A percentile compares a stretch with the other conserved stretches of the same genome.
Evolutionary conservation across 495 filamentous ascomycete genomes (phyloP).

Genomic region (Neurospora sp.): DNA sequence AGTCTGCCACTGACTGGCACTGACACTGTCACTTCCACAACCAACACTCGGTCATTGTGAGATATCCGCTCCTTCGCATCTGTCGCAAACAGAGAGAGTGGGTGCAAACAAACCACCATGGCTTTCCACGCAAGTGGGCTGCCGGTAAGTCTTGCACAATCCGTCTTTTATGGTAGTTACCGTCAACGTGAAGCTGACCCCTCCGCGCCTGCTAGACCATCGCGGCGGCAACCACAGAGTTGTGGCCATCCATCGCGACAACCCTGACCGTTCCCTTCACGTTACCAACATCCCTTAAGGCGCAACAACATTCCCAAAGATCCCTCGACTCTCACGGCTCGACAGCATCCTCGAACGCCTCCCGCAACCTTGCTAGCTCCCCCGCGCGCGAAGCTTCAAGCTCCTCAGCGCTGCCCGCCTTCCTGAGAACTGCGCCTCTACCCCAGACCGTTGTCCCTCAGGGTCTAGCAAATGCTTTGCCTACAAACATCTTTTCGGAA

Average conservation of each 20-base stretch:
- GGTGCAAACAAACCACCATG: slow-evolving; percentile 18
- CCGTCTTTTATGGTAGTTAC: neutral
- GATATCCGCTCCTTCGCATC: neutral
- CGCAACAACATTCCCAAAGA: slow-evolving; percentile 2
- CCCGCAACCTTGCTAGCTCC: slow-evolving; percentile 2
- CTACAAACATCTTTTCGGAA: slow-evolving; percentile 18
- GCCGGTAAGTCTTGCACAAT: slow-evolving; percentile 23
- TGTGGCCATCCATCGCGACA: slow-evolving; percentile 47
- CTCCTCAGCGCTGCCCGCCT: slow-evolving; percentile 25
- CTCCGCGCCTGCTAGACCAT: slow-evolving; percentile 25
- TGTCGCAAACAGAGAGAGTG: slow-evolving; percentile 5
- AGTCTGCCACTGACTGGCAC: neutral
- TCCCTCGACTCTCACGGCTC: neutral
- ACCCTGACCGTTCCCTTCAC: slow-evolving; percentile 36
- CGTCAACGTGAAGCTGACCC: neutral
- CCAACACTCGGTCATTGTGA: neutral
- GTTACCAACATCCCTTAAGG: slow-evolving; percentile 9
- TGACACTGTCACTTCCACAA: slow-evolving; percentile 3
- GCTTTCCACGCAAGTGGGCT: slow-evolving; percentile 33
- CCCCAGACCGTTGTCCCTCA: slow-evolving; percentile 12
- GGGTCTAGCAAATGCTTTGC: slow-evolving; percentile 8
- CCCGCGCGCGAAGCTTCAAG: neutral
- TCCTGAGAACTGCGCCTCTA: slow-evolving; percentile 22
- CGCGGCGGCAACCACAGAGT: slow-evolving; percentile 39
- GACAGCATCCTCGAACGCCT: slow-evolving; percentile 3